Evolutionary conservation across 768 basidiomycete species (phyloP).

Genomic region (Lepiota brunneoincarnata): DNA sequence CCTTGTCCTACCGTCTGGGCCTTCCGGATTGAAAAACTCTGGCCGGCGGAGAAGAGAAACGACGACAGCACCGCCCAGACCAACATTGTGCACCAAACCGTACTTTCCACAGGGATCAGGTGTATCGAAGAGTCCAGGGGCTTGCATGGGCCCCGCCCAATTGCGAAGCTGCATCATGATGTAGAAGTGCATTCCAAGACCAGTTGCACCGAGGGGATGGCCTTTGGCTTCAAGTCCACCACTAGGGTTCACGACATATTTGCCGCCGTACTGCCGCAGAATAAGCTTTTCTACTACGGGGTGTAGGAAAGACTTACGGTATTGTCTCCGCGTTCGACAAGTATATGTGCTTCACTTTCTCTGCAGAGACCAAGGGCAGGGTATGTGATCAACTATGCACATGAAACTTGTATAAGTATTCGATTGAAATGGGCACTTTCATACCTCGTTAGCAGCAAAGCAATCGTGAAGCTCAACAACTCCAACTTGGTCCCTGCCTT

Average conservation of each 20-base stretch:
- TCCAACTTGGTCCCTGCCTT: slow-evolving; percentile 73
- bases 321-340: slow-evolving; percentile 76
- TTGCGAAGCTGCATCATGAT: slow-evolving; percentile 79
- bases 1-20: slow-evolving; percentile 67
- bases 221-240: slow-evolving; percentile 90
- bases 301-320: slow-evolving; percentile 49
- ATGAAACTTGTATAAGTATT: neutral
- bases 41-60: slow-evolving; percentile 75
- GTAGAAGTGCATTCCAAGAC: slow-evolving; percentile 86
- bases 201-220: slow-evolving; percentile 81
- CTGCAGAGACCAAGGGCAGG: slow-evolving; percentile 74
- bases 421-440: slow-evolving; percentile 8
- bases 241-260: slow-evolving; percentile 81
- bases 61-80: slow-evolving; percentile 78
- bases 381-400: slow-evolving; percentile 69
- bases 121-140: slow-evolving; percentile 60
- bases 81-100: slow-evolving; percentile 81
- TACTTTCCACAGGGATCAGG: slow-evolving; percentile 71
- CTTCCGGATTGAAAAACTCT: slow-evolving; percentile 69
- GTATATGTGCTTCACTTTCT: slow-evolving; percentile 62
- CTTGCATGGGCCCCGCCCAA: slow-evolving; percentile 87
- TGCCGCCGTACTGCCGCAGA: slow-evolving; percentile 66
- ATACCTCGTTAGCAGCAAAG: slow-evolving; percentile 78
- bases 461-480: slow-evolving; percentile 88
- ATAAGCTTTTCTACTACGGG: neutral